These are phyloP conservation scores for Fraxinus baroniana DNA, from an alignment of 305 asterid genomes.

Conservation along the genomic window DNA sequence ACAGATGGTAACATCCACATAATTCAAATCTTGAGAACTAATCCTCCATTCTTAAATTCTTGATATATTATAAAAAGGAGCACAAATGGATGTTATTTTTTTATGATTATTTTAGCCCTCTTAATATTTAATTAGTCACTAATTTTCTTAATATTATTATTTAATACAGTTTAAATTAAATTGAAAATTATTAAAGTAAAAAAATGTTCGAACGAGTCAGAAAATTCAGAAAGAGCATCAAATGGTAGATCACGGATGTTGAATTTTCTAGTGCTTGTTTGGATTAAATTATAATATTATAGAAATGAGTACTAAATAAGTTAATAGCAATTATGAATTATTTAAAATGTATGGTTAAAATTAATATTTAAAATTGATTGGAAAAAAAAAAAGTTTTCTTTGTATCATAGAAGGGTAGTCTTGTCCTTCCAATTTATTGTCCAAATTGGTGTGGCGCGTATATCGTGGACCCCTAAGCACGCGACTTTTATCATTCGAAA, in stretches of 20 bases:
- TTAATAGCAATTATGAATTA: too few relatives aligned
- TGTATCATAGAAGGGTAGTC: neutral
- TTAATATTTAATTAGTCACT: neutral
- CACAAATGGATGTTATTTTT: too few relatives aligned
- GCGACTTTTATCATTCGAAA: neutral
- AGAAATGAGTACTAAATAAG: neutral
- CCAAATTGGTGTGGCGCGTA: neutral
- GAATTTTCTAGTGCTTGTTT: neutral
- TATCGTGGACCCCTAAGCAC: neutral
- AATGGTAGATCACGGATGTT: neutral
- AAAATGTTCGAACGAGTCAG: neutral
- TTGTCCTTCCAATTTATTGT: neutral
- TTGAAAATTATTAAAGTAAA: too few relatives aligned
- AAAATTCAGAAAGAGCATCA: neutral
- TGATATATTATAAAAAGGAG: too few relatives aligned
- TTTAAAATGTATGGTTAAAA: too few relatives aligned
- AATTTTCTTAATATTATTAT: too few relatives aligned
- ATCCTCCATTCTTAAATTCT: too few relatives aligned
- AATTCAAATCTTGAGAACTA: too few relatives aligned
- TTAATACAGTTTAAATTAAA: too few relatives aligned
- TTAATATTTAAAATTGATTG: neutral
- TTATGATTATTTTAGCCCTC: too few relatives aligned
- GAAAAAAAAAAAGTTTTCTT: neutral
- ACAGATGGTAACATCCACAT: too few relatives aligned
- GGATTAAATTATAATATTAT: too few relatives aligned